Percentiles rank a stretch among this genome's conserved stretches.
These are phyloP conservation scores for Cercospora citrullina DNA, from an alignment of 2,329 filamentous ascomycete genomes.

Conservation along the genomic window DNA sequence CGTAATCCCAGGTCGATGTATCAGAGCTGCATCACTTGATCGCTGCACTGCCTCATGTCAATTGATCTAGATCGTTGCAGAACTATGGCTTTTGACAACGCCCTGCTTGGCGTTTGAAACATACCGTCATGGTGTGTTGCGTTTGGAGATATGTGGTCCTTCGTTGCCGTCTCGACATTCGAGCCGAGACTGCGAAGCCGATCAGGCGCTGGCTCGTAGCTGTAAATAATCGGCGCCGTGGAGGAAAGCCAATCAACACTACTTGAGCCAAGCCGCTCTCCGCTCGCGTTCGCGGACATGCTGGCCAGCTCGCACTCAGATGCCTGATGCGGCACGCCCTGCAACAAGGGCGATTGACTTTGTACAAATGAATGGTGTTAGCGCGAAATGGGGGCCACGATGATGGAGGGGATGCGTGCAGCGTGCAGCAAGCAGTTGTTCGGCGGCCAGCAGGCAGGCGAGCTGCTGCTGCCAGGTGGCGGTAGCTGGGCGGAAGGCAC, in stretches of 20 bases:
- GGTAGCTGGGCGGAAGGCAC: neutral
- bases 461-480: neutral
- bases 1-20: neutral
- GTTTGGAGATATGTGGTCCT: neutral
- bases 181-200: neutral
- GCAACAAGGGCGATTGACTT: neutral
- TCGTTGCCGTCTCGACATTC: neutral
- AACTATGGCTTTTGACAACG: neutral
- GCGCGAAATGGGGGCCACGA: neutral
- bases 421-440: neutral
- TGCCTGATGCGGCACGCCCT: neutral
- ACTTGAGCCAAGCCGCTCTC: neutral
- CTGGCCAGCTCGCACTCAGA: neutral
- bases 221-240: neutral
- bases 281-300: neutral
- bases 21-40: neutral
- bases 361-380: neutral
- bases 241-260: neutral
- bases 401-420: neutral
- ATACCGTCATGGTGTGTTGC: neutral
- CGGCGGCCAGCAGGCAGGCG: neutral
- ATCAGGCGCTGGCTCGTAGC: neutral
- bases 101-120: neutral
- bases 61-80: neutral
- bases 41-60: neutral